Conservation (phyloP, 2,329 filamentous ascomycete genomes). For the Iodosphaeria phyllophila region DNA sequence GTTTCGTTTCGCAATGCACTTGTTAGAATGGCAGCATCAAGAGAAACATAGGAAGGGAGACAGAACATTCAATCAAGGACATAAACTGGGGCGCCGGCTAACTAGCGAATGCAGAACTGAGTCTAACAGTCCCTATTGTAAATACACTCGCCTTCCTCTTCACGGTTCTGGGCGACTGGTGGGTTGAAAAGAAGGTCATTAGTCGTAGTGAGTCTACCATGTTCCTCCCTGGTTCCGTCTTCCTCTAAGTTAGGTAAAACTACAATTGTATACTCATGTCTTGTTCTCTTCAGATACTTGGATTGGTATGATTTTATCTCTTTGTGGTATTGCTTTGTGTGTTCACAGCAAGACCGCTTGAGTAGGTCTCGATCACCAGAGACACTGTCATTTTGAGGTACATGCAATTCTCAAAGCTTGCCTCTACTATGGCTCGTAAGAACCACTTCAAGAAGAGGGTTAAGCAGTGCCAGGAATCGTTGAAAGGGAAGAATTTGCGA, state of each 20-base stretch:
- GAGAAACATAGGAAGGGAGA: too few relatives aligned
- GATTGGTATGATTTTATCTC: slow-evolving; percentile 62
- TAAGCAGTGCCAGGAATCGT: too few relatives aligned
- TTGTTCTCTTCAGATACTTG: slow-evolving; percentile 44
- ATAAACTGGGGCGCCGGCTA: too few relatives aligned
- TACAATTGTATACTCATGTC: slow-evolving; percentile 2
- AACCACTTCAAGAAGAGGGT: too few relatives aligned
- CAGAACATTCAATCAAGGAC: too few relatives aligned
- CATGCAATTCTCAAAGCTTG: too few relatives aligned
- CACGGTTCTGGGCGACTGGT: slow-evolving; percentile 89
- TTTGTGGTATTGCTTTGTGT: slow-evolving; percentile 67
- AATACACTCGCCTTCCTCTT: slow-evolving; percentile 94
- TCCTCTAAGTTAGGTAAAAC: neutral
- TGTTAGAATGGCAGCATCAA: slow-evolving; percentile 3
- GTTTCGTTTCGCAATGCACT: slow-evolving; percentile 1
- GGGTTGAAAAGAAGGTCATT: slow-evolving; percentile 81
- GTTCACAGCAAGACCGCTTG: slow-evolving; percentile 42
- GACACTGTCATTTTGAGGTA: neutral
- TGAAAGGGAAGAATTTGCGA: too few relatives aligned
- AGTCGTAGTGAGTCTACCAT: slow-evolving; percentile 44
- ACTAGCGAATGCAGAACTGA: slow-evolving; percentile 53
- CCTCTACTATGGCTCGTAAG: too few relatives aligned
- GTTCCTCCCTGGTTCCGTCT: neutral
- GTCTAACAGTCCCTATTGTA: slow-evolving; percentile 82
- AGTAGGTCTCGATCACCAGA: too few relatives aligned